A percentile compares a stretch with the other conserved stretches of the same genome.
These are phyloP conservation scores for Ogataea wickerhamii DNA, from an alignment of 805 yeast genomes.

Conservation along the genomic window DNA sequence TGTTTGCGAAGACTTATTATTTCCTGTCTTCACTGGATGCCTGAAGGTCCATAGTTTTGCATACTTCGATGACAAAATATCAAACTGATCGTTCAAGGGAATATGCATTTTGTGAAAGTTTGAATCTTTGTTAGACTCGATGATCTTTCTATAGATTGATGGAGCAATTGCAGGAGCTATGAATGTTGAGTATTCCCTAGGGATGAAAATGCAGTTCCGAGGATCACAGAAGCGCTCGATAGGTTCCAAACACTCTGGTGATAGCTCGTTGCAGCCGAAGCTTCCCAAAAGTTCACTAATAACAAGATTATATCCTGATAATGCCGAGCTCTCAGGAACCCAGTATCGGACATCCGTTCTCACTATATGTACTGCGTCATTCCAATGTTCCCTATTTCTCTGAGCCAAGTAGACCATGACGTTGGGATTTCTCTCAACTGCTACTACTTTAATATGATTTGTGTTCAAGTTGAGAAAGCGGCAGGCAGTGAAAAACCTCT, in stretches of 20 bases:
- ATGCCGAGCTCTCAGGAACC: conserved; percentile 26
- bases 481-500: conserved; percentile 44
- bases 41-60: conserved; percentile 58
- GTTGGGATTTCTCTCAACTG: conserved; percentile 69
- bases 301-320: conserved; percentile 49
- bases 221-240: conserved; percentile 40
- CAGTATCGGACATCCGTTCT: conserved; percentile 58
- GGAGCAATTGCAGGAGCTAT: conserved; percentile 70
- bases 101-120: conserved; percentile 27
- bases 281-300: conserved; percentile 85
- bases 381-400: conserved; percentile 54
- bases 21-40: conserved; percentile 34
- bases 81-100: conserved; percentile 33
- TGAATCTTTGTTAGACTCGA: conserved; percentile 6
- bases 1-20: conserved; percentile 4
- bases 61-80: conserved; percentile 43
- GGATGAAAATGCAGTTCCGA: conserved; percentile 55
- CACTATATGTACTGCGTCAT: conserved; percentile 45
- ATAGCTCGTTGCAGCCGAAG: conserved; percentile 86
- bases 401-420: conserved; percentile 51
- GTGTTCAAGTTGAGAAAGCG: conserved; percentile 27
- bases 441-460: conserved; percentile 38
- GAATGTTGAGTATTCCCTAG: conserved; percentile 53
- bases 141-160: conserved; percentile 38
- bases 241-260: conserved; percentile 72